These are phyloP conservation scores for Phytophthora pistaciae DNA, from an alignment of 352 stramenopile species.

Conservation along the genomic window DNA sequence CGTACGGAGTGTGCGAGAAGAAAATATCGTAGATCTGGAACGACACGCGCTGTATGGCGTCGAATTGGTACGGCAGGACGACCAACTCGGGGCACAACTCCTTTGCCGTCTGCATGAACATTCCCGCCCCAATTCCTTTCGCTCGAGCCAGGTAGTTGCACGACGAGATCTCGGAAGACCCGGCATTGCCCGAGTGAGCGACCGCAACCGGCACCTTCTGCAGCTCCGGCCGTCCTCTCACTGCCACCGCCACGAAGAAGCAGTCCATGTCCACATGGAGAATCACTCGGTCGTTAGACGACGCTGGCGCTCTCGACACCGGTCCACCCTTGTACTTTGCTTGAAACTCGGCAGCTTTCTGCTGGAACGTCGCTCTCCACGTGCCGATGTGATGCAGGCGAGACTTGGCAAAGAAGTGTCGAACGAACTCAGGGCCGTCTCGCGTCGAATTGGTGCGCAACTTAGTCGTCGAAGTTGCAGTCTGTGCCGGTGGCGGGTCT, in stretches of 20 bases:
- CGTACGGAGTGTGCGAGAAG: constrained; percentile 85
- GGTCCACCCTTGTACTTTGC: constrained; percentile 62
- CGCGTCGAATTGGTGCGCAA: constrained; percentile 67
- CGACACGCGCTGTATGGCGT: constrained; percentile 90
- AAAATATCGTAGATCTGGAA: constrained; percentile 94
- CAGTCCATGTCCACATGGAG: constrained; percentile 98
- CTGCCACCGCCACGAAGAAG: constrained; percentile 96
- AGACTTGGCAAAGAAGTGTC: constrained; percentile 88
- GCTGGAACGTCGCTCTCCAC: constrained; percentile 81
- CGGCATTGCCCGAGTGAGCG: constrained; percentile 83
- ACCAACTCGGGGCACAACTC: constrained; percentile 92
- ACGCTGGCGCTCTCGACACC: constrained; percentile 41
- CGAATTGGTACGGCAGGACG: constrained; percentile 96
- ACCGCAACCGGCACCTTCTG: constrained; percentile 90
- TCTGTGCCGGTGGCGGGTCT: constrained; percentile 3
- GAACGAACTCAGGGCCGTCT: constrained; percentile 79
- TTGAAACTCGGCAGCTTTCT: constrained; percentile 68
- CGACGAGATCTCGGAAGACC: constrained; percentile 93
- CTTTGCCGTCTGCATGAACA: constrained; percentile 95
- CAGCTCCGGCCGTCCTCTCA: constrained; percentile 83
- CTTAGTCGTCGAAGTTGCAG: neutral
- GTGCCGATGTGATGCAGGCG: constrained; percentile 87
- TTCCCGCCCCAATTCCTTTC: constrained; percentile 92
- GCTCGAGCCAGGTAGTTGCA: constrained; percentile 96
- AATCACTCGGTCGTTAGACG: constrained; percentile 82